Conservation (phyloP, 1,139 yeast species). For the Schwanniomyces etchellsii region DNA sequence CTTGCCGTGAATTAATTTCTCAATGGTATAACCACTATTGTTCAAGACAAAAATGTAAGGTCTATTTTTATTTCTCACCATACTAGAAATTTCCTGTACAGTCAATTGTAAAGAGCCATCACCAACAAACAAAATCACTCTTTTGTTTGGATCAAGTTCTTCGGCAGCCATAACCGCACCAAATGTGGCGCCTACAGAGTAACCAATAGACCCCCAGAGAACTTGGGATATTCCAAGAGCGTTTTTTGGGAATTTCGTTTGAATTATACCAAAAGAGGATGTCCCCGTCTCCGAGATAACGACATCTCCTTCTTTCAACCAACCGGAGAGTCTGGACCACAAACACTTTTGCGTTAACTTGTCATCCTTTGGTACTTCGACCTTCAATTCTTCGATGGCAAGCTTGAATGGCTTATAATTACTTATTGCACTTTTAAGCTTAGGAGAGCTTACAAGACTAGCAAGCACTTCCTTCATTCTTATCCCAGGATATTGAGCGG, state of each 20-base stretch:
- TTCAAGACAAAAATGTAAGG: conserved; percentile 35
- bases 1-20: conserved; percentile 33
- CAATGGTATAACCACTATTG: conserved; percentile 37
- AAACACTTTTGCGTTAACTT: conserved; percentile 29
- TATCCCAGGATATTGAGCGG: conserved; percentile 29
- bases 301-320: conserved; percentile 33
- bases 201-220: conserved; percentile 29
- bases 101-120: conserved; percentile 41
- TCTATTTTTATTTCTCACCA: conserved; percentile 25
- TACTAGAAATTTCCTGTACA: conserved; percentile 36
- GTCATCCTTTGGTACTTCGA: conserved; percentile 7
- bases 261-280: conserved; percentile 37
- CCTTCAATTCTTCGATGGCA: conserved; percentile 10
- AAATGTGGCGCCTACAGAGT: conserved; percentile 25
- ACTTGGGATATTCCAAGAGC: conserved; percentile 35
- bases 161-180: conserved; percentile 32
- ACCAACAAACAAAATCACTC: conserved; percentile 35
- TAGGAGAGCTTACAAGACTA: conserved; percentile 11
- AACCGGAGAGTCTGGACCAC: conserved; percentile 27
- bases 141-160: conserved; percentile 24
- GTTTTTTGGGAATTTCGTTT: conserved; percentile 29
- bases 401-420: conserved; percentile 12
- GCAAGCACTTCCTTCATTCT: conserved; percentile 31
- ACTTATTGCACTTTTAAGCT: conserved; percentile 11
- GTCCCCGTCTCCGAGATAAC: conserved; percentile 37